Evolutionary conservation across 169 alveolate species (phyloP), one percentile per base, ranked within the genome.

Genomic region (Theileria orientalis): DNA sequence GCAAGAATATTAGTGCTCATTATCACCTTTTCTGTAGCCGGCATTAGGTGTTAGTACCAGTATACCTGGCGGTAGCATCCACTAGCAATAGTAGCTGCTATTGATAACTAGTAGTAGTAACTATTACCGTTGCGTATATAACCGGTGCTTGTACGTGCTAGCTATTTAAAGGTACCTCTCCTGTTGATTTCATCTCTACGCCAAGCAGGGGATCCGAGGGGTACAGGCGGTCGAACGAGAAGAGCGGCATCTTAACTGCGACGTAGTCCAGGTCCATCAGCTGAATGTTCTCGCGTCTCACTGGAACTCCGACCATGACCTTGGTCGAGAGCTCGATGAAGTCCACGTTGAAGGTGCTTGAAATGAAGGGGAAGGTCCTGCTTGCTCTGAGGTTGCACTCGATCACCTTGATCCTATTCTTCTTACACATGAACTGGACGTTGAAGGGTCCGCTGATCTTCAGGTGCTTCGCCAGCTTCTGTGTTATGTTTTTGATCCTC

Each of bases 311-410:
- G 27, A 86, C 85, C 95, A 93, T 91, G 41, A 79, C 94, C 85
- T 94, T 86, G 23, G 95, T 93, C 5, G 97, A 94, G 41, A 86
- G 89, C 47, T 91, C 95, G 29, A 93, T 90, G 77, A 93, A 87
- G 90, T 93, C 87, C 32, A 90, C 77, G 74, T 91, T 90, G 76
- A 89, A 73, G 3, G 95, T 84, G 60, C 90, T 90, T 52, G 94
- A 89, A 47, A 93, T 93, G 84, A 90, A 91, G 0, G 97, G 97
- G 69, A 93, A 82, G 0, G 97, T 91, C 30, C 97, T 89, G 2
- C 95, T 90, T 9, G 97, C 95, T 23, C 97, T 79, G 63, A 93
- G 79, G 79, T 93, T 93, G 91, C 97, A 93, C 89, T 93, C 97
- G 60, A 93, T 93, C 46, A 93, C 89, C 77, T 93, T 93, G 62